These are phyloP conservation scores for Lasiodiplodia gonubiensis DNA, from an alignment of 2,329 filamentous ascomycete species.

Conservation along the genomic window DNA sequence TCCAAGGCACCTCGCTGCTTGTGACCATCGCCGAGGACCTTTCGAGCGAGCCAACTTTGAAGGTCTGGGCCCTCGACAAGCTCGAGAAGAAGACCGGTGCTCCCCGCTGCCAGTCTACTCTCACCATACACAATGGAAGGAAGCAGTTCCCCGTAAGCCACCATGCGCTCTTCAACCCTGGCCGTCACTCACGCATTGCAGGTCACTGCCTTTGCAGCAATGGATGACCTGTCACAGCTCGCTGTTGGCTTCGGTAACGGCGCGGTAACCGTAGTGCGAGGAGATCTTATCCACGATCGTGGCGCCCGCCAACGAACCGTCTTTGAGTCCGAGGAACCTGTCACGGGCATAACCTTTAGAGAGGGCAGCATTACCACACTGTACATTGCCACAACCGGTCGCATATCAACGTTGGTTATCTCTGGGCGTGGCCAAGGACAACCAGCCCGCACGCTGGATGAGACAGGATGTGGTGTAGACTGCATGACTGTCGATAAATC, in stretches of 20 bases:
- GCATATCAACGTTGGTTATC: slow-evolving; percentile 85
- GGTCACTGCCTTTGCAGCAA: slow-evolving; percentile 86
- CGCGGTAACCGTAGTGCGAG: slow-evolving; percentile 88
- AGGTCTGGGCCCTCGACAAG: slow-evolving; percentile 97
- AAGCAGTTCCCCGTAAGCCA: slow-evolving; percentile 81
- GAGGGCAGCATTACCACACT: slow-evolving; percentile 72
- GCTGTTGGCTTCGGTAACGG: slow-evolving; percentile 97
- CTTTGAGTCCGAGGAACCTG: slow-evolving; percentile 94
- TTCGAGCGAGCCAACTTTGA: slow-evolving; percentile 83
- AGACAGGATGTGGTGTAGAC: slow-evolving; percentile 86
- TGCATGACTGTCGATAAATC: slow-evolving; percentile 89
- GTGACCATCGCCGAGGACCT: slow-evolving; percentile 89
- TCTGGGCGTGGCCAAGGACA: slow-evolving; percentile 89
- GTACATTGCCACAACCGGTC: slow-evolving; percentile 88
- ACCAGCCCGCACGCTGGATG: slow-evolving; percentile 85
- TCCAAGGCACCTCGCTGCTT: slow-evolving; percentile 83
- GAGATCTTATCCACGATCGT: slow-evolving; percentile 92
- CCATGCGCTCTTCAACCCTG: background rate
- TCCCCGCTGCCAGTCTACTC: slow-evolving; percentile 84
- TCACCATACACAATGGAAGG: slow-evolving; percentile 85
- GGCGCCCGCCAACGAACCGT: slow-evolving; percentile 93
- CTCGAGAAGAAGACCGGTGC: slow-evolving; percentile 90
- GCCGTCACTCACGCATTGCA: slow-evolving; percentile 43
- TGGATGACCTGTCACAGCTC: slow-evolving; percentile 88
- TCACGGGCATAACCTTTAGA: slow-evolving; percentile 86